Evolutionary conservation across 2,329 filamentous ascomycete species (phyloP), one percentile per base, ranked within the genome.

Genomic region (Coleophoma crateriformis): DNA sequence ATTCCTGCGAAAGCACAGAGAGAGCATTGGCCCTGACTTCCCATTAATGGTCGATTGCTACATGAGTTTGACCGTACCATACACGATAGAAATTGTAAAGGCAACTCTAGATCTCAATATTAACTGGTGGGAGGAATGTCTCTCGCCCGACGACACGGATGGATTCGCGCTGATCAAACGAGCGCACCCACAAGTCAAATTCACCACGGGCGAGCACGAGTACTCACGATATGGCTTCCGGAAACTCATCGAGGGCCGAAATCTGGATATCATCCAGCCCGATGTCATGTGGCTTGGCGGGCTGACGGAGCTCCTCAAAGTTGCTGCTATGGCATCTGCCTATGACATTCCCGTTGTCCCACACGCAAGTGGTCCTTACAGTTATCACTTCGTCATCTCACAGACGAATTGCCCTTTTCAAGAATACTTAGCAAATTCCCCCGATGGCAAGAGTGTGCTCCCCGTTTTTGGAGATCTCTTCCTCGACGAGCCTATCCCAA

Each of bases 201-300:
- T 96, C 74, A 96, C 91, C 15, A 96, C 91, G 1, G 91, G 91
- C 57, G 91, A 96, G 74, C 91, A 96, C 71, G 91, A 96, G 69
- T 96, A 91, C 74, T 95, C 90, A 7, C 81, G 90, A 61, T 96
- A 91, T 65, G 91, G 91, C 32, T 96, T 96, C 81, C 87, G 92
- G 59, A 95, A 96, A 74, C 81, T 96, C 40, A 85, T 96, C 55
- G 90, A 96, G 70, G 87, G 86, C 49, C 88, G 90, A 58, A 95
- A 95, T 69, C 75, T 96, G 52, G 91, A 96, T 67, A 95, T 96
- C 60, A 83, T 96, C 62, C 91, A 96, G 71, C 91, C 91, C 13
- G 91, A 96, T 64, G 90, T 96, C 56, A 96, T 96, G 91, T 96
- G 91, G 91, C 83, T 96, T 13, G 91, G 91, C 54, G 91, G 91